Percentiles rank a stretch among this genome's conserved stretches.
Conservation (phyloP, 1,139 yeast genomes). For the Saccharomyces hybrid region DNA sequence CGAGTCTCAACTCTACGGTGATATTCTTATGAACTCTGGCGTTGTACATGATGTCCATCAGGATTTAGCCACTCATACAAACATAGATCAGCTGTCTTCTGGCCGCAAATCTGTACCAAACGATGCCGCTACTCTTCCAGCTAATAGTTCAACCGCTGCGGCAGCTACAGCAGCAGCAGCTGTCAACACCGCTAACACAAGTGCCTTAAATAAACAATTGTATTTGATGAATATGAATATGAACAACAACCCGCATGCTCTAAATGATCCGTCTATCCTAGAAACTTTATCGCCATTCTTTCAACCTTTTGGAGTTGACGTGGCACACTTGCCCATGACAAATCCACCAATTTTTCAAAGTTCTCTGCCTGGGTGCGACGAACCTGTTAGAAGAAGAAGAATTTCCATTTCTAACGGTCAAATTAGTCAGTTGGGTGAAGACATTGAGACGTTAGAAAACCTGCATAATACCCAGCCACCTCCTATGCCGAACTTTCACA, state of each 20-base stretch:
- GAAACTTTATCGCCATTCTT: conserved; percentile 34
- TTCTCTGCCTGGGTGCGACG: conserved; percentile 38
- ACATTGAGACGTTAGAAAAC: conserved; percentile 28
- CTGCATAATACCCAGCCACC: conserved; percentile 34
- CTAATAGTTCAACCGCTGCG: neutral
- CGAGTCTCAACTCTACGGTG: neutral
- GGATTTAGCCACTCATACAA: neutral
- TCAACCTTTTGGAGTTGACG: conserved; percentile 37
- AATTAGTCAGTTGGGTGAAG: conserved; percentile 57
- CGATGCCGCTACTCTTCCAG: neutral
- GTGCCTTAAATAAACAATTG: neutral
- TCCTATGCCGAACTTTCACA: conserved; percentile 24
- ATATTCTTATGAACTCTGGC: neutral
- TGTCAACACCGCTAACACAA: neutral
- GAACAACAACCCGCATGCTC: conserved; percentile 17
- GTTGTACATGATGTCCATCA: neutral
- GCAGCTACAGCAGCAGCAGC: neutral
- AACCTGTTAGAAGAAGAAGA: conserved; percentile 43
- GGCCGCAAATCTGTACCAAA: neutral
- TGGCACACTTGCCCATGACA: conserved; percentile 48
- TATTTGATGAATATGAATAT: conserved; percentile 2
- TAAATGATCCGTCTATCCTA: conserved; percentile 33
- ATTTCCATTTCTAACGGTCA: conserved; percentile 77
- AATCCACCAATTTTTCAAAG: conserved; percentile 60
- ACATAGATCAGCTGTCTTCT: neutral